Evolutionary conservation across 2,329 filamentous ascomycete genomes (phyloP), one percentile per base, ranked within the genome.

Genomic region (Mycosphaerella sp.): DNA sequence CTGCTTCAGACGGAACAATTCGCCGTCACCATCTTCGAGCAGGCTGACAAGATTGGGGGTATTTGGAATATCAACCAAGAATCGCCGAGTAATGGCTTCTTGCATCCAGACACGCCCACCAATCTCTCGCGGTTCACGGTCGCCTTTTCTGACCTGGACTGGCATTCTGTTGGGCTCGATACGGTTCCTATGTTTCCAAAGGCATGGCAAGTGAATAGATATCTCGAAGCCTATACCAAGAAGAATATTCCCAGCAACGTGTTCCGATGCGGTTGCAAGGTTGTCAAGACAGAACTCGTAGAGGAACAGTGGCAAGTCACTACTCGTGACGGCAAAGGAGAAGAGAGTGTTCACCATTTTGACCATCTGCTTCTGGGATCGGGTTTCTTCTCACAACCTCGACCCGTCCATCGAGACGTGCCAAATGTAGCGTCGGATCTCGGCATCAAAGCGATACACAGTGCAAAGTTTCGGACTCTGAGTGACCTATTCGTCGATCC

Each of bases 71-170:
- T 69, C 10, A 60, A 65, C 12, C 63, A 66, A 41, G 21, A 53
- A 6, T 59, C 61, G 6, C 42, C 52, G 11, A 12, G 52, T 51
- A 36, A 72, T 74, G 81, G 86, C 58, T 85, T 85, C 7, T 77
- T 86, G 49, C 86, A 87, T 76, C 70, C 73, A 6, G 60, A 71
- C 4, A 76, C 75, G 63, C 75, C 80, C 12, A 81, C 81, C 3
- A 95, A 95, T 67, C 81, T 91, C 64, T 90, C 86, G 71, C 80
- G 80, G 44, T 88, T 89, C 69, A 89, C 87, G 0, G 82, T 93
- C 59, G 67, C 67, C 6, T 76, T 77, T 59, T 69, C 73, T 1
- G 89, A 92, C 66, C 69, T 89, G 36, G 79, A 86, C 5, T 95
- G 88, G 88, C 75, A 79, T 2, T 71, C 70, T 4, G 72, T 76